Percentiles rank a stretch among this genome's conserved stretches.
phyloP scores from a whole-genome alignment of 805 yeast species.

The Monosporozyma aerobia region DNA sequence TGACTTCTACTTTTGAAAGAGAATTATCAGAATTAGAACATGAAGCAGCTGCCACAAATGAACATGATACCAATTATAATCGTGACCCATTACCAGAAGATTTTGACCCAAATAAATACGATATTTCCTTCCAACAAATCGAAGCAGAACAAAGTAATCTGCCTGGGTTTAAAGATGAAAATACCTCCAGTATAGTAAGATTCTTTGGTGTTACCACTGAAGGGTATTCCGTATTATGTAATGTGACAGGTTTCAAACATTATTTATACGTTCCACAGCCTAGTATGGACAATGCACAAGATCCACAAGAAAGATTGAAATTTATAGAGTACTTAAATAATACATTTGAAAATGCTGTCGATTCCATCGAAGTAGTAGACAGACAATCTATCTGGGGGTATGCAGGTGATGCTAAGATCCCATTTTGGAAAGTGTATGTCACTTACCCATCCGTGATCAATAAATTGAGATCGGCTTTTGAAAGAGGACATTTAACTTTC shows the following conservation, averaged over 20 bases:
- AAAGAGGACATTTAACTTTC: slow-evolving; percentile 64
- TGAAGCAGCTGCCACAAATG: slow-evolving; percentile 19
- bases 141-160: slow-evolving; percentile 81
- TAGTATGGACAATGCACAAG: slow-evolving; percentile 33
- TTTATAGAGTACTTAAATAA: slow-evolving; percentile 40
- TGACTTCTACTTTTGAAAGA: slow-evolving; percentile 22
- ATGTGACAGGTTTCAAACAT: slow-evolving; percentile 80
- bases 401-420: slow-evolving; percentile 64
- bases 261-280: slow-evolving; percentile 92
- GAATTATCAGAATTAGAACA: slow-evolving; percentile 28
- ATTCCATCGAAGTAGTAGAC: slow-evolving; percentile 51
- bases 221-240: slow-evolving; percentile 85
- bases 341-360: slow-evolving; percentile 46
- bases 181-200: slow-evolving; percentile 51
- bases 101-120: slow-evolving; percentile 41
- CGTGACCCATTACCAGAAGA: slow-evolving; percentile 48
- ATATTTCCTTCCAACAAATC: slow-evolving; percentile 76
- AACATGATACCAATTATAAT: slow-evolving; percentile 33
- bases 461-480: slow-evolving; percentile 70
- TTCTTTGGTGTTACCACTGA: slow-evolving; percentile 87
- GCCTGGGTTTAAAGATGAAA: slow-evolving; percentile 33
- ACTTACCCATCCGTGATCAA: slow-evolving; percentile 59
- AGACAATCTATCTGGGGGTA: slow-evolving; percentile 94
- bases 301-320: slow-evolving; percentile 27
- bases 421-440: slow-evolving; percentile 68